Conservation (phyloP, 257 asterid species). For the Cordia subcordata region DNA sequence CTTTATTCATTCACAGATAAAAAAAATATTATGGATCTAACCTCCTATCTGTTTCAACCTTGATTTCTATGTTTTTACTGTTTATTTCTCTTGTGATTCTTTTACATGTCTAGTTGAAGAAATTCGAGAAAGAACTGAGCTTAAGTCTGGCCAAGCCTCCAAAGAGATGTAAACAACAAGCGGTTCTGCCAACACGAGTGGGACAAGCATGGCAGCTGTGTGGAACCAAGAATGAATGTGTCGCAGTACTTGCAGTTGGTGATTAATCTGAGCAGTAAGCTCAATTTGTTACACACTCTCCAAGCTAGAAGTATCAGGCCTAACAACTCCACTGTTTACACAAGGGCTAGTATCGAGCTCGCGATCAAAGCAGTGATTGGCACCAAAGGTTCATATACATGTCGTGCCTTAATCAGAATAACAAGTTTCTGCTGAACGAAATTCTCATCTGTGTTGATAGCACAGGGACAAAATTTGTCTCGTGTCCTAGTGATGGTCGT, state of each 20-base stretch:
- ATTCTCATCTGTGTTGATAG: slow-evolving; percentile 5
- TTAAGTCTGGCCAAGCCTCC: slow-evolving; percentile 1
- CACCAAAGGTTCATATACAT: not conserved
- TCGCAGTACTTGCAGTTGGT: slow-evolving; percentile 1
- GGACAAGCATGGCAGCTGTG: slow-evolving; percentile 15
- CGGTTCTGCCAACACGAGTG: slow-evolving; percentile 14
- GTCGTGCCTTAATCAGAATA: slow-evolving; percentile 4
- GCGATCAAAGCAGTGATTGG: slow-evolving; percentile 7
- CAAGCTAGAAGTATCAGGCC: slow-evolving; percentile 1
- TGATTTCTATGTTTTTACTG: not conserved
- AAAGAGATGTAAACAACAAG: slow-evolving; percentile 2
- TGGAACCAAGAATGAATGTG: slow-evolving; percentile 8
- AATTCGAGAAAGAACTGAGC: slow-evolving; percentile 4
- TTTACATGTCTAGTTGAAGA: slow-evolving; percentile 4
- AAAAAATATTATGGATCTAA: too few species aligned
- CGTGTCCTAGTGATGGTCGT: not conserved
- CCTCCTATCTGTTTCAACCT: too few species aligned
- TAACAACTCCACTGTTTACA: not conserved
- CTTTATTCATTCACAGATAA: too few species aligned
- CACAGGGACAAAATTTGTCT: not conserved
- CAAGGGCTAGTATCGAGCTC: not conserved
- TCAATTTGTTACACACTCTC: slow-evolving; percentile 5
- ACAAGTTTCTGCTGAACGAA: slow-evolving; percentile 1
- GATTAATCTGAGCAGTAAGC: not conserved
- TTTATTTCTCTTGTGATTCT: not conserved